Base-by-base conservation (phyloP, 148 eudicot genomes). In the Silene conica region DNA sequence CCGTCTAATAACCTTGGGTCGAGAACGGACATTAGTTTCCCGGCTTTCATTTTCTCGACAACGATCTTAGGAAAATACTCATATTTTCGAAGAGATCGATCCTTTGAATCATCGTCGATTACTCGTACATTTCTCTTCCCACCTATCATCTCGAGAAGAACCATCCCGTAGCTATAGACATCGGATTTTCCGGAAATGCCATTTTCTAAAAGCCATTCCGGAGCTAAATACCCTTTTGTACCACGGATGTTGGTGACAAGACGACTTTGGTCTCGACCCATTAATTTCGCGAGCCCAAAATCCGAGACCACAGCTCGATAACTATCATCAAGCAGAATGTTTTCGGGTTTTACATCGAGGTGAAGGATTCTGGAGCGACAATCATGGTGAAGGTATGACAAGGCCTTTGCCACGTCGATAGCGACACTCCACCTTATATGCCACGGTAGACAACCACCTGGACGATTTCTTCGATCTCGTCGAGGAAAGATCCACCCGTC, bases 141-240 rank as follows among this genome's bases (percentile, higher is more conserved):
- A 3, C 95, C 95, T 22, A 93, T 81, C 48, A 91, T 79, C 86
- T 93, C 98, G 70, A 91, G 75, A 26, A 93, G 84, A 43, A 93
- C 97, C 89, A 93, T 88, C 28, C 98, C 98, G 4, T 66, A 93
- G 58, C 97, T 89, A 31, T 84, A 93, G 0, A 93, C 83, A 70
- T 93, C 98, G 19, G 85, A 89, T 63, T 93, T 93, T 69, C 86
- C 91, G 0, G 95, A 88, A 23, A 89, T 73, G 0, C 97, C 91
- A 18, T 84, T 76, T 52, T 91, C 91, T 65, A 89, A 60, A 20
- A 93, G 70, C 98, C 97, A 93, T 50, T 93, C 98, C 0, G 98
- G 98, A n/a, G 98, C 98, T 8, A 93, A 72, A 73, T 93, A 93
- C 20, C 98, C 98, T 66, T 75, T 84, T 19, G 98, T 93, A 22